phyloP scores from a whole-genome alignment of 352 stramenopile genomes.

The Phytophthora multivora region DNA sequence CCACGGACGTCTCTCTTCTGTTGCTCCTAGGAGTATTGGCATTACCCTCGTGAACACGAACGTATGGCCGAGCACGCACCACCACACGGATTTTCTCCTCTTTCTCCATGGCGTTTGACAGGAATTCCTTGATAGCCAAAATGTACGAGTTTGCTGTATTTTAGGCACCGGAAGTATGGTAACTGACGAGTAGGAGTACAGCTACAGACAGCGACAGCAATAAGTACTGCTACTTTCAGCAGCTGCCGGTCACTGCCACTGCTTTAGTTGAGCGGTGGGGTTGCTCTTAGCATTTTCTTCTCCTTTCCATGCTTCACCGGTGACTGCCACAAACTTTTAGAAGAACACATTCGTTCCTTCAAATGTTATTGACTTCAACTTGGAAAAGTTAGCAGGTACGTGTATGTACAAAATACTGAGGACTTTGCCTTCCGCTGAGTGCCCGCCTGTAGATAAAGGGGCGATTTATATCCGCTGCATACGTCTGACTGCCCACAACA shows the following conservation, averaged over 20 bases:
- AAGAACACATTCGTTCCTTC: neutral
- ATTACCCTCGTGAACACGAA: neutral
- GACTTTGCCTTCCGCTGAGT: conserved; percentile 18
- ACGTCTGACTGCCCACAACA: conserved; percentile 18
- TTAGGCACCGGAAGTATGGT: too few relatives aligned
- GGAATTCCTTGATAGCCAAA: neutral
- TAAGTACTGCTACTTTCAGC: too few relatives aligned
- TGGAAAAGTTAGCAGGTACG: conserved; percentile 6
- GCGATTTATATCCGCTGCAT: conserved; percentile 17
- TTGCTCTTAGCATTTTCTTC: neutral
- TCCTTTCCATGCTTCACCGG: neutral
- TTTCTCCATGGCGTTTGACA: conserved; percentile 38
- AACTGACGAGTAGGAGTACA: too few relatives aligned
- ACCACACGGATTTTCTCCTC: conserved; percentile 74
- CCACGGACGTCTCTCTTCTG: conserved; percentile 1
- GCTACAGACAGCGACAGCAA: too few relatives aligned
- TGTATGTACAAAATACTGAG: conserved; percentile 31
- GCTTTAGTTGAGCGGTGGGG: too few relatives aligned
- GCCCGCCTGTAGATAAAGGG: conserved; percentile 17
- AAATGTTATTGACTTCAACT: conserved; percentile 15
- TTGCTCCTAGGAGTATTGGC: conserved; percentile 1
- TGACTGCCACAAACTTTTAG: too few relatives aligned
- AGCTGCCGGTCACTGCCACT: too few relatives aligned
- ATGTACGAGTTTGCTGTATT: too few relatives aligned
- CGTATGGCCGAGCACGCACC: conserved; percentile 57